Base-by-base conservation (phyloP, 164 flowering plant species). In the Houttuynia cordata region DNA sequence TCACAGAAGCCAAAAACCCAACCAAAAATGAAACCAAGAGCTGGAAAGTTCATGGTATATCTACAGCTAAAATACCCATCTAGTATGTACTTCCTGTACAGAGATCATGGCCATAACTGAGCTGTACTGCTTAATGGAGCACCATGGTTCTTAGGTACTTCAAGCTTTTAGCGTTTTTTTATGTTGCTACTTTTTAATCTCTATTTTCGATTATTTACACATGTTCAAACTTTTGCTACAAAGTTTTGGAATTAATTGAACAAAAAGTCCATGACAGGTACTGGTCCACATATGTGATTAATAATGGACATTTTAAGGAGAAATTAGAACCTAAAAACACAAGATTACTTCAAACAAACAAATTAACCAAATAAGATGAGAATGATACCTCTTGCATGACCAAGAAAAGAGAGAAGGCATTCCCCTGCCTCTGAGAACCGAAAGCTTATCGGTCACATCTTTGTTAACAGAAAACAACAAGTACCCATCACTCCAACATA, bases 341-440 rank as follows among this genome's bases (percentile, higher is more conserved):
- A 13, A 18, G 18, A 23, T 7, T 22, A 40, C 23, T 7, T 17
- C 8, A 1, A 0, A 19, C 56, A 13, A 41, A 23, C 19, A 8
- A 37, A 39, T 30, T 6, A 39, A 20, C 57, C n/a, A n/a, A n/a
- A n/a, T n/a, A n/a, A n/a, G 4, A 42, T 21, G 22, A 18, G 5
- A 18, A 42, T 51, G 47, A 20, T 58, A 87, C 97, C 96, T 88
- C 76, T 91, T 91, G 75, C 90, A 85, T 50, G 96, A 87, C 98
- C 98, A 92, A 14, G 98, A 87, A 67, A 85, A 92, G 23, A 81
- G 77, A 10, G 83, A 75, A 5, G 96, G 91, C 96, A 92, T 84
- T 59, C 79, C 84, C 74, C 73, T 89, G 23, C 98, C 98, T 75
- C 98, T 79, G 0, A 89, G 82, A 52, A 69, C 75, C 0, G 73